Evolutionary conservation across 169 alveolate species (phyloP).

Genomic region (Cryptosporidium sp.): DNA sequence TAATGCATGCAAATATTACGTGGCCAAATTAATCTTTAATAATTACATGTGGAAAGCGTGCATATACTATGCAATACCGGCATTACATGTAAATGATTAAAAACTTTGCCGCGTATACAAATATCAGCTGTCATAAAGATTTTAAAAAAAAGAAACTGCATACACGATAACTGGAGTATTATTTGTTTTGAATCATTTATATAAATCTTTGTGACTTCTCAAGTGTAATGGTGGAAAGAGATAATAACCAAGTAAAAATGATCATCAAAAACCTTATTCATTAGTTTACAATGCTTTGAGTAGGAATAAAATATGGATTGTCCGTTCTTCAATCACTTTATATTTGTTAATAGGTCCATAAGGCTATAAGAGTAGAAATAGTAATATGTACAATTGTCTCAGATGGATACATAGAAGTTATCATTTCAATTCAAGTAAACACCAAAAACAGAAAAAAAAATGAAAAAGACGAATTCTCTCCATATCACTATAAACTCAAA

Average conservation of each 20-base stretch:
- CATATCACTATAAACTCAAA: background rate
- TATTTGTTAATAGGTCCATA: too few relatives aligned
- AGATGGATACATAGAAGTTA: background rate
- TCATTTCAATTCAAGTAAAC: background rate
- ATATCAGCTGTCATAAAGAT: background rate
- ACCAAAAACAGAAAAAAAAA: background rate
- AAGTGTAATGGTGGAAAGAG: background rate
- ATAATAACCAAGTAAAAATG: background rate
- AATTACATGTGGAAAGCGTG: constrained; percentile 3
- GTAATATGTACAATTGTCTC: too few relatives aligned
- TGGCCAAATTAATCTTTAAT: background rate
- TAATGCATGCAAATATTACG: constrained; percentile 1
- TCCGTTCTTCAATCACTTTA: background rate
- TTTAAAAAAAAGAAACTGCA: background rate
- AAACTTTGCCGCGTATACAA: background rate
- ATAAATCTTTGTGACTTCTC: background rate
- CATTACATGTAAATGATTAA: background rate
- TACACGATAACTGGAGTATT: background rate
- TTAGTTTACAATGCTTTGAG: background rate
- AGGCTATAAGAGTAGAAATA: too few relatives aligned
- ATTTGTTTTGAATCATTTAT: background rate
- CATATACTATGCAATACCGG: background rate
- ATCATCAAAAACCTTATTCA: background rate
- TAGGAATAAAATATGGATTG: background rate
- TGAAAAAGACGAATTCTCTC: background rate